Evolutionary conservation across 2,329 filamentous ascomycete species (phyloP).

Genomic region (Pleomassaria siparia): DNA sequence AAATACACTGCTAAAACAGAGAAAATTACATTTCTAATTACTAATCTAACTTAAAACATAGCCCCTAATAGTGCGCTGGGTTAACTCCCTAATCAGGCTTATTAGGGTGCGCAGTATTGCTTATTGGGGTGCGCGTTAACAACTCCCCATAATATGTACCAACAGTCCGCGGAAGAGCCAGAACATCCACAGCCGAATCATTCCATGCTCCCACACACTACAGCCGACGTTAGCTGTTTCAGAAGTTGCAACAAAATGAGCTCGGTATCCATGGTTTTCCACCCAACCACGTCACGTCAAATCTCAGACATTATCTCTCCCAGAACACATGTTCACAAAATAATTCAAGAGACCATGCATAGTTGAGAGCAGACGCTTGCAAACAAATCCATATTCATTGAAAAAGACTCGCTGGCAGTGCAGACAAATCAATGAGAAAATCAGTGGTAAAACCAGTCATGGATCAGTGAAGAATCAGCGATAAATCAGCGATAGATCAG

Average conservation of each 20-base stretch:
- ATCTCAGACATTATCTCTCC: constrained; percentile 1
- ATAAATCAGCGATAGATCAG: too few relatives aligned
- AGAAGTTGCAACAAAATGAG: constrained; percentile 5
- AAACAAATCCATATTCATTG: neutral
- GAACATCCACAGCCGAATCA: neutral
- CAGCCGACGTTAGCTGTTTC: constrained; percentile 6
- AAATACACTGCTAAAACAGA: too few relatives aligned
- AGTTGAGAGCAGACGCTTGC: neutral
- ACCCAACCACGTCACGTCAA: neutral
- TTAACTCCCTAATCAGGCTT: too few relatives aligned
- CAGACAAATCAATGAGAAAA: too few relatives aligned
- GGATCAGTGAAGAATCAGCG: too few relatives aligned
- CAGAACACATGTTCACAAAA: too few relatives aligned
- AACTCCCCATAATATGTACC: neutral
- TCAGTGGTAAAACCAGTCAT: too few relatives aligned
- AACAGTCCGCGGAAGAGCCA: neutral
- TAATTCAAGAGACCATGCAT: neutral
- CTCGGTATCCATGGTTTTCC: constrained; percentile 1
- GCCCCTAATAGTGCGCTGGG: too few relatives aligned
- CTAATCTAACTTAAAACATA: too few relatives aligned
- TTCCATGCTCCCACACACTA: neutral
- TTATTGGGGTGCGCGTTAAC: too few relatives aligned
- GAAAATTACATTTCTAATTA: too few relatives aligned
- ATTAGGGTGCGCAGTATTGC: too few relatives aligned
- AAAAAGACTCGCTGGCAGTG: neutral